Evolutionary conservation across 495 filamentous ascomycete genomes (phyloP).

Genomic region (Neurospora sp.): DNA sequence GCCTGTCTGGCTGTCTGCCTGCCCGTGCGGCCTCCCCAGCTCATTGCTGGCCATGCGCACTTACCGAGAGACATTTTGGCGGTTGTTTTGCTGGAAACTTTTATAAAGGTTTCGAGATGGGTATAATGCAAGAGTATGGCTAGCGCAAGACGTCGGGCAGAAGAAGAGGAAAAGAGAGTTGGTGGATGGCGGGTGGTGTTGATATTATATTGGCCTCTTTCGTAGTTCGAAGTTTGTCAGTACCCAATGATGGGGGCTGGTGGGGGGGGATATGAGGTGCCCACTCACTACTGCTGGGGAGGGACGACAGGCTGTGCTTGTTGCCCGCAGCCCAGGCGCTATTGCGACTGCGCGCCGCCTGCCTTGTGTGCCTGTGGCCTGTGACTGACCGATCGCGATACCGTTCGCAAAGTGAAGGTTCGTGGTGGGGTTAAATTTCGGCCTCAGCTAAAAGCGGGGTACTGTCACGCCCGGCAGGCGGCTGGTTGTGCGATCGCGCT

Average conservation of each 20-base stretch:
- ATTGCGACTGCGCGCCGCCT: not conserved
- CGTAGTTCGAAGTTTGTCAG: conserved; percentile 13
- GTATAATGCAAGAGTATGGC: not conserved
- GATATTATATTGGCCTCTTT: not conserved
- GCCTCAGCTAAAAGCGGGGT: conserved; percentile 10
- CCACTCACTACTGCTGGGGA: not conserved
- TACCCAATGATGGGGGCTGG: conserved; percentile 12
- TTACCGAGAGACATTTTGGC: conserved; percentile 1
- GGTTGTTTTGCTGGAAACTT: conserved; percentile 2
- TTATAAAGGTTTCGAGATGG: not conserved
- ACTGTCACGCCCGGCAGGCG: not conserved
- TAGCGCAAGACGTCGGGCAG: not conserved
- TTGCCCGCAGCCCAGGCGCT: not conserved
- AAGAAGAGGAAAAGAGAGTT: not conserved
- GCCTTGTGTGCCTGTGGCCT: not conserved
- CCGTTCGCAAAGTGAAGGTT: conserved; percentile 1
- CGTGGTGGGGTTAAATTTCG: conserved; percentile 13
- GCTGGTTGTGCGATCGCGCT: not conserved
- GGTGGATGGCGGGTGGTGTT: conserved; percentile 2
- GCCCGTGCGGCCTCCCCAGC: not conserved
- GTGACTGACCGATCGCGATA: not conserved
- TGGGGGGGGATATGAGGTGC: not conserved
- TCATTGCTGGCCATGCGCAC: not conserved
- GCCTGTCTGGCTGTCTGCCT: conserved; percentile 4
- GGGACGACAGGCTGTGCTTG: not conserved